Percentiles rank a stretch among this genome's conserved stretches.
Evolutionary conservation across 176 grass and related monocot genomes (phyloP).

Genomic region (Phyllostachys edulis): DNA sequence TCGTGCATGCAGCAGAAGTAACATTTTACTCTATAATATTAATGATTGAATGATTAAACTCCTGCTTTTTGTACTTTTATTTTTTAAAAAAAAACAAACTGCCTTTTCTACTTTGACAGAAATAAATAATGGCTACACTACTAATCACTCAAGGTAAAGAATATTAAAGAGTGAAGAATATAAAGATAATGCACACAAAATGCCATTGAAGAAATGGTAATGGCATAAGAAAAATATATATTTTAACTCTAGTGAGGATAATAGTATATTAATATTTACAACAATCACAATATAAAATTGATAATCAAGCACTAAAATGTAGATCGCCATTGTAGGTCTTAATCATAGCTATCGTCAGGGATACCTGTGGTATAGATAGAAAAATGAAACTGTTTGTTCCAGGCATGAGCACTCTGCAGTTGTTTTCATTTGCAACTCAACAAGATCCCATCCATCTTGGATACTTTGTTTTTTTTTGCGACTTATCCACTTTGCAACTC

Average conservation of each 20-base stretch:
- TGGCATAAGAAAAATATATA: neutral
- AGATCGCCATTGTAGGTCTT: neutral
- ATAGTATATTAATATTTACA: neutral
- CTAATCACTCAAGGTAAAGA: conserved; percentile 10
- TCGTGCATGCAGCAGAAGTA: conserved; percentile 15
- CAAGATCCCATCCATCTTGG: conserved; percentile 86
- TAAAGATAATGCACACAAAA: conserved; percentile 27
- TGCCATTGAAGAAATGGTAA: conserved; percentile 15
- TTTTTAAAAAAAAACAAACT: neutral
- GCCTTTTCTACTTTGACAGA: conserved; percentile 5
- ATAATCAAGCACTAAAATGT: conserved; percentile 14
- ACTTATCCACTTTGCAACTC: conserved; percentile 78
- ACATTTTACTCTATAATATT: conserved; percentile 16
- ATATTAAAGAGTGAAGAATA: neutral
- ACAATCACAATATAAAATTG: neutral
- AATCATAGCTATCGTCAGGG: conserved; percentile 7
- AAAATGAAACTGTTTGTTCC: conserved; percentile 82
- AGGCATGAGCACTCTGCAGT: conserved; percentile 93
- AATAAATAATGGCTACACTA: neutral
- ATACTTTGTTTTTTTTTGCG: conserved; percentile 52
- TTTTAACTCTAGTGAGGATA: conserved; percentile 4
- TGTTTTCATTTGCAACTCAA: conserved; percentile 92
- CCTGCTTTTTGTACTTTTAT: no score
- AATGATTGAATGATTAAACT: neutral
- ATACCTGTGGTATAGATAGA: conserved; percentile 96